A percentile compares a stretch with the other conserved stretches of the same genome.
These are phyloP conservation scores for Ophiostoma sp. DNA, from an alignment of 2,329 filamentous ascomycete genomes.

Conservation along the genomic window DNA sequence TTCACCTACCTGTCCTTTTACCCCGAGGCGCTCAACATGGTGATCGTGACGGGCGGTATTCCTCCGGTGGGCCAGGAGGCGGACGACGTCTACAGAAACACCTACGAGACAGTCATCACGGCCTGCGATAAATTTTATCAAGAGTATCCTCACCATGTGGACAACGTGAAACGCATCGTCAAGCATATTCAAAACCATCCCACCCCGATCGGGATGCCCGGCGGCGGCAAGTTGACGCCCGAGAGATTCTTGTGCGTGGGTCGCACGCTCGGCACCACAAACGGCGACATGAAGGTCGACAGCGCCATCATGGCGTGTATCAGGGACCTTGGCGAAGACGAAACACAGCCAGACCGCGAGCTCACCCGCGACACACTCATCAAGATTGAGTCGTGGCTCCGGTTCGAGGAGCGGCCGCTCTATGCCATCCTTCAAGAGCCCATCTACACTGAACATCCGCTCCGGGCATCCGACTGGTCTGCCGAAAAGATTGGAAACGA, in stretches of 20 bases:
- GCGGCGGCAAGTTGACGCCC: slow-evolving; percentile 24
- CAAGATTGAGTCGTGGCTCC: slow-evolving; percentile 26
- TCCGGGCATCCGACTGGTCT: slow-evolving; percentile 25
- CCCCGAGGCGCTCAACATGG: slow-evolving; percentile 61
- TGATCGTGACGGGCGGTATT: slow-evolving; percentile 67
- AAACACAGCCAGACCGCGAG: not conserved
- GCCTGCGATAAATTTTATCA: slow-evolving; percentile 65
- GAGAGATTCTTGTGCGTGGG: slow-evolving; percentile 30
- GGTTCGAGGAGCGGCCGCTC: slow-evolving; percentile 31
- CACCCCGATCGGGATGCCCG: slow-evolving; percentile 9
- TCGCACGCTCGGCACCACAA: slow-evolving; percentile 28
- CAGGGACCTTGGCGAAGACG: not conserved
- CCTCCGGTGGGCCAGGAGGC: slow-evolving; percentile 61
- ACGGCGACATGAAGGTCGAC: slow-evolving; percentile 22
- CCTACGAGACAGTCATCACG: slow-evolving; percentile 58
- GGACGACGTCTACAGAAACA: slow-evolving; percentile 61
- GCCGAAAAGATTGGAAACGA: slow-evolving; percentile 22
- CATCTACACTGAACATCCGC: slow-evolving; percentile 27
- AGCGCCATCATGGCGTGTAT: not conserved
- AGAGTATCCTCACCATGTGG: slow-evolving; percentile 66
- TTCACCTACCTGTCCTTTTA: slow-evolving; percentile 68
- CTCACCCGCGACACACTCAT: not conserved
- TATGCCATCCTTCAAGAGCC: slow-evolving; percentile 33
- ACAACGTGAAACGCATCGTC: slow-evolving; percentile 8
- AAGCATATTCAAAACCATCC: not conserved